Percentiles rank a stretch among this genome's conserved stretches.
phyloP scores from a whole-genome alignment of 2,329 filamentous ascomycete genomes.

The Myrmaecium sp. region DNA sequence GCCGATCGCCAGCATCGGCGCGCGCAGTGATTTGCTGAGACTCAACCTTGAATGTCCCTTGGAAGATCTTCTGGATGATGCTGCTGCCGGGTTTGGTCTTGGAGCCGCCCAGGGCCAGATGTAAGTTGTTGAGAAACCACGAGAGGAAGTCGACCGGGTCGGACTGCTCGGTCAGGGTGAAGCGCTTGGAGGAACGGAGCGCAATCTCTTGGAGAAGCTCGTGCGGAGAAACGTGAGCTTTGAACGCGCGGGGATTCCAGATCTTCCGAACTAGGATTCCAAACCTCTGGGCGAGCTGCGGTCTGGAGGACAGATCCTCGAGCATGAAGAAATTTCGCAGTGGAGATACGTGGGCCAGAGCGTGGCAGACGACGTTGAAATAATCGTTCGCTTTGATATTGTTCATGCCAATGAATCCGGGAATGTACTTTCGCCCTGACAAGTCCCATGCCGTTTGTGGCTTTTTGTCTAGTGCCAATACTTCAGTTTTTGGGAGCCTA shows the following conservation, averaged over 20 bases:
- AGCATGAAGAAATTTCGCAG: slow-evolving; percentile 85
- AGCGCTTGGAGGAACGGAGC: slow-evolving; percentile 77
- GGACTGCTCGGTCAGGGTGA: slow-evolving; percentile 76
- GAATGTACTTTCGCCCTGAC: slow-evolving; percentile 68
- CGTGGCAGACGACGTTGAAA: slow-evolving; percentile 85
- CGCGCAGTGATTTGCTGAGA: slow-evolving; percentile 86
- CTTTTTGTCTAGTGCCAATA: slow-evolving; percentile 58
- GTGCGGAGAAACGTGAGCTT: slow-evolving; percentile 90
- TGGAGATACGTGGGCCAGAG: slow-evolving; percentile 75
- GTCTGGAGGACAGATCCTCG: slow-evolving; percentile 55
- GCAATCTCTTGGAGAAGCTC: slow-evolving; percentile 92
- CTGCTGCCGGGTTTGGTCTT: slow-evolving; percentile 71
- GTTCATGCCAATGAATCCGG: slow-evolving; percentile 96
- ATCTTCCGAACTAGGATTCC: slow-evolving; percentile 88
- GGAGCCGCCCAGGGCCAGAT: slow-evolving; percentile 77
- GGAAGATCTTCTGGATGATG: slow-evolving; percentile 84
- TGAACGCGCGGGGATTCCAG: slow-evolving; percentile 95
- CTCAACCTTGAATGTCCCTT: slow-evolving; percentile 81
- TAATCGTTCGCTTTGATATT: slow-evolving; percentile 99
- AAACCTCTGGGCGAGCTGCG: slow-evolving; percentile 76
- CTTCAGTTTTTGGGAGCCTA: slow-evolving; percentile 63
- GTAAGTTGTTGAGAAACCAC: slow-evolving; percentile 95
- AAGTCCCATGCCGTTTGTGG: slow-evolving; percentile 56
- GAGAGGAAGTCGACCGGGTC: slow-evolving; percentile 93
- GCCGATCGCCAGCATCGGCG: slow-evolving; percentile 68